phyloP scores from a whole-genome alignment of 2,329 filamentous ascomycete species.

The Laburnicola sp. region DNA sequence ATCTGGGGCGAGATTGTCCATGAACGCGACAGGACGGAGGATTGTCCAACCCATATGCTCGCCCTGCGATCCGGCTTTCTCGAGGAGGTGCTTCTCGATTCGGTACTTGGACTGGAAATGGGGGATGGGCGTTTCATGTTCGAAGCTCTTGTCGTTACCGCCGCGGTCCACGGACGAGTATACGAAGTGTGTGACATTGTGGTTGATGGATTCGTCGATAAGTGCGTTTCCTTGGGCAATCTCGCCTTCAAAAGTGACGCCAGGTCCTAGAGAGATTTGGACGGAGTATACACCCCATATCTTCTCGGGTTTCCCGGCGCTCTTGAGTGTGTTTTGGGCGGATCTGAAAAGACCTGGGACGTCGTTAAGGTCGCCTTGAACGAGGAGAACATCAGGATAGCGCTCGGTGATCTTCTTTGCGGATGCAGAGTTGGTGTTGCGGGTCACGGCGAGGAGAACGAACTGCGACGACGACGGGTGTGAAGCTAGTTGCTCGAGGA shows the following conservation, averaged over 20 bases:
- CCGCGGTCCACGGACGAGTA: constrained; percentile 68
- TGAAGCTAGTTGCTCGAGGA: constrained; percentile 48
- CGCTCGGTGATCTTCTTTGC: constrained; percentile 54
- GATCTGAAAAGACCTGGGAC: constrained; percentile 54
- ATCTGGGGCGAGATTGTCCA: constrained; percentile 59
- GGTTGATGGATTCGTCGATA: constrained; percentile 60
- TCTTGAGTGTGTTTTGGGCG: constrained; percentile 44
- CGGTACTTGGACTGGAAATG: constrained; percentile 66
- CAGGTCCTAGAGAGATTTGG: constrained; percentile 54
- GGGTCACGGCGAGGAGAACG: constrained; percentile 63
- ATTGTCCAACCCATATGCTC: constrained; percentile 63
- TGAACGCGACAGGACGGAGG: constrained; percentile 64
- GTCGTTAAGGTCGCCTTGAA: constrained; percentile 62
- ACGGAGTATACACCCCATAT: constrained; percentile 67
- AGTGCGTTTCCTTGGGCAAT: constrained; percentile 61
- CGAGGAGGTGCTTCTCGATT: constrained; percentile 64
- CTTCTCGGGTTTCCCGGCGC: constrained; percentile 34
- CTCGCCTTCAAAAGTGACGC: constrained; percentile 51
- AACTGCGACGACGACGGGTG: constrained; percentile 43
- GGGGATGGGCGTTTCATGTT: constrained; percentile 54
- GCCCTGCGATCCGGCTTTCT: constrained; percentile 47
- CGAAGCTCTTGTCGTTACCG: constrained; percentile 56
- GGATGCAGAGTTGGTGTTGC: constrained; percentile 55
- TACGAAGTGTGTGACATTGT: constrained; percentile 63
- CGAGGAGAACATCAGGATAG: constrained; percentile 55